Conservation (phyloP, 306 rosid species). For the Cucurbita pepo region DNA sequence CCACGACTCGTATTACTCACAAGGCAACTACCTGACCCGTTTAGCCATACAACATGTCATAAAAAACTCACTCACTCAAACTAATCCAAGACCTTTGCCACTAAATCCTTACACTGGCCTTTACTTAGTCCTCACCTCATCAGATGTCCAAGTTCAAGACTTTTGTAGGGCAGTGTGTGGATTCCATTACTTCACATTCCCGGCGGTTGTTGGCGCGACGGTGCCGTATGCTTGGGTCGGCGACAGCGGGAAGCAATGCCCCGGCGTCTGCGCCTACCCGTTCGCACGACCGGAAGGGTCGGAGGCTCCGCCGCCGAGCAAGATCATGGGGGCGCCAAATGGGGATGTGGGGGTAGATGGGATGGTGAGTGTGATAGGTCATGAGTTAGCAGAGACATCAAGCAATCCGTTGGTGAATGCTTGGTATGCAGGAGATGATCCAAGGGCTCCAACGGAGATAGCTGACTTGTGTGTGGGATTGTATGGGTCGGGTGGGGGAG, state of each 20-base stretch:
- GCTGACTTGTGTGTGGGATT: slow-evolving; percentile 43
- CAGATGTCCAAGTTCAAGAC: slow-evolving; percentile 35
- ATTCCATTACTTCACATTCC: slow-evolving; percentile 47
- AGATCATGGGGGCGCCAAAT: slow-evolving; percentile 25
- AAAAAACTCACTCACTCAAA: slow-evolving; percentile 13
- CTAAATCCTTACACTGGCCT: slow-evolving; percentile 32
- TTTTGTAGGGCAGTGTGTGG: slow-evolving; percentile 47
- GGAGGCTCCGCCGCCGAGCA: slow-evolving; percentile 9
- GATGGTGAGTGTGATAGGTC: slow-evolving; percentile 42
- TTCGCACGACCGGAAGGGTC: slow-evolving; percentile 29
- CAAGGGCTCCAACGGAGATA: slow-evolving; percentile 40
- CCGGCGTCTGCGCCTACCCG: slow-evolving; percentile 46
- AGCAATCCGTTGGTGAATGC: slow-evolving; percentile 43
- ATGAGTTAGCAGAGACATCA: slow-evolving; percentile 37
- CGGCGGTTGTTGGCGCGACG: slow-evolving; percentile 27
- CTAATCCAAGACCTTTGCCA: slow-evolving; percentile 17
- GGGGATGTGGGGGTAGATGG: slow-evolving; percentile 37
- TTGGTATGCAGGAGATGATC: slow-evolving; percentile 47
- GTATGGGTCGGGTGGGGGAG: slow-evolving; percentile 43
- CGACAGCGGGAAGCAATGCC: slow-evolving; percentile 34
- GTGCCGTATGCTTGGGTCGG: slow-evolving; percentile 46
- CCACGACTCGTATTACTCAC: slow-evolving; percentile 30
- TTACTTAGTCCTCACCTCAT: slow-evolving; percentile 25
- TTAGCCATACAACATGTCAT: slow-evolving; percentile 27
- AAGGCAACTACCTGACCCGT: slow-evolving; percentile 27